Evolutionary conservation across 2,329 filamentous ascomycete species (phyloP).

Genomic region (Fusarium chlamydosporum): DNA sequence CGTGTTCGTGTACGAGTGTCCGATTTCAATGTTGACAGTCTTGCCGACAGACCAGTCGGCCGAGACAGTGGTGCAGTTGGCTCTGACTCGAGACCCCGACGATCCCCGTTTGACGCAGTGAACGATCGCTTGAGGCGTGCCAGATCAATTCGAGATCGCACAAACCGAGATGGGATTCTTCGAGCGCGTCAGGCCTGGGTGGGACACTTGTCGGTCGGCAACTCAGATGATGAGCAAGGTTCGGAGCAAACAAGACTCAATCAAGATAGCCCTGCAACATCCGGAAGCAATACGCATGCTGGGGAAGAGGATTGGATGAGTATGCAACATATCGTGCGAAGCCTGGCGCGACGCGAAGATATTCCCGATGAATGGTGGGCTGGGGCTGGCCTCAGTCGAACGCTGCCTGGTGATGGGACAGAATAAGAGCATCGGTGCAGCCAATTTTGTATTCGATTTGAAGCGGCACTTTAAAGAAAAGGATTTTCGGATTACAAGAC

Average conservation of each 20-base stretch:
- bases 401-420: conserved; percentile 56
- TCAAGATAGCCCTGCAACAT: conserved; percentile 43
- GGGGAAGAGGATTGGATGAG: conserved; percentile 65
- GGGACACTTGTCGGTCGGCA: conserved; percentile 47
- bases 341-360: conserved; percentile 77
- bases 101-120: conserved; percentile 31
- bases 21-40: conserved; percentile 35
- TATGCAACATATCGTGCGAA: conserved; percentile 80
- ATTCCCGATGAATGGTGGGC: conserved; percentile 89
- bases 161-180: conserved; percentile 6
- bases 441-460: conserved; percentile 21
- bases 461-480: conserved; percentile 5
- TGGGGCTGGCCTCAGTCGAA: conserved; percentile 75
- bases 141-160: conserved; percentile 15
- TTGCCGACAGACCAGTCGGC: conserved; percentile 19
- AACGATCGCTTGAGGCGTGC: conserved; percentile 1
- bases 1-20: conserved; percentile 41
- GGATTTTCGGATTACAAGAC: not conserved
- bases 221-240: conserved; percentile 49
- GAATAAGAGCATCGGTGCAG: conserved; percentile 38
- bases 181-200: conserved; percentile 46
- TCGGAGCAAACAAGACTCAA: conserved; percentile 37
- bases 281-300: conserved; percentile 36
- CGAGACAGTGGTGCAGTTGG: conserved; percentile 22
- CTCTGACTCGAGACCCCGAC: conserved; percentile 30